Evolutionary conservation across 2,329 filamentous ascomycete genomes (phyloP).

Genomic region (Chrysosphaeria jannelii): DNA sequence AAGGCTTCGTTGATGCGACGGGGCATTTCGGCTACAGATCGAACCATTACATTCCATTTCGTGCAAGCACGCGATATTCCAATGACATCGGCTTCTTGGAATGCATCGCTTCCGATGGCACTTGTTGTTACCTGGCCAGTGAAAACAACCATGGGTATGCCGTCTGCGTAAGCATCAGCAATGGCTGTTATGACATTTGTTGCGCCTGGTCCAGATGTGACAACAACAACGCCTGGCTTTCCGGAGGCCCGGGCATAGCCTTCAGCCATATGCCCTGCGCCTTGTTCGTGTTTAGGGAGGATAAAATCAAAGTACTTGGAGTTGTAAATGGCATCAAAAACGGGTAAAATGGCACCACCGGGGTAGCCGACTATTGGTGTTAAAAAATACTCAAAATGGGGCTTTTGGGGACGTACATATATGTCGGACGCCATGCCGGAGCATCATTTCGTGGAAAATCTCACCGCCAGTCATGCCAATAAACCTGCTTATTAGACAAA

Average conservation of each 20-base stretch:
- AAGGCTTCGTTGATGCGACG: constrained; percentile 92
- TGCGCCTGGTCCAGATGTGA: constrained; percentile 85
- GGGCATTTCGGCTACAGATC: constrained; percentile 76
- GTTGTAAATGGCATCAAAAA: constrained; percentile 97
- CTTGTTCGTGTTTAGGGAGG: constrained; percentile 86
- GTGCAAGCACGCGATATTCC: constrained; percentile 87
- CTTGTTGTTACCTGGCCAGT: constrained; percentile 72
- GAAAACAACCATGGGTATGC: constrained; percentile 89
- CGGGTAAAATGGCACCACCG: constrained; percentile 83
- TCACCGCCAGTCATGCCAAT: constrained; percentile 86
- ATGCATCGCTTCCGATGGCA: constrained; percentile 81
- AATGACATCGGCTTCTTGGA: constrained; percentile 86
- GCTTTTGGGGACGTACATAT: constrained; percentile 37
- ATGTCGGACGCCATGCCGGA: constrained; percentile 71
- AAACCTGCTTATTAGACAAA: constrained; percentile 34
- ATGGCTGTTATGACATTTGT: constrained; percentile 93
- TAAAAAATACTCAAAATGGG: constrained; percentile 12
- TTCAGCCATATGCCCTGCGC: constrained; percentile 94
- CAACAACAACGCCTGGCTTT: constrained; percentile 80
- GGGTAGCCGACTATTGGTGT: constrained; percentile 85
- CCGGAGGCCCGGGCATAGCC: constrained; percentile 85
- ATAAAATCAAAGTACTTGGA: constrained; percentile 91
- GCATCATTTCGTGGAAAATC: constrained; percentile 99
- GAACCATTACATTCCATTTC: constrained; percentile 99
- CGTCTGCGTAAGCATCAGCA: constrained; percentile 85